Base-by-base conservation (phyloP, 2,329 filamentous ascomycete species). In the Cladosporium halotolerans region DNA sequence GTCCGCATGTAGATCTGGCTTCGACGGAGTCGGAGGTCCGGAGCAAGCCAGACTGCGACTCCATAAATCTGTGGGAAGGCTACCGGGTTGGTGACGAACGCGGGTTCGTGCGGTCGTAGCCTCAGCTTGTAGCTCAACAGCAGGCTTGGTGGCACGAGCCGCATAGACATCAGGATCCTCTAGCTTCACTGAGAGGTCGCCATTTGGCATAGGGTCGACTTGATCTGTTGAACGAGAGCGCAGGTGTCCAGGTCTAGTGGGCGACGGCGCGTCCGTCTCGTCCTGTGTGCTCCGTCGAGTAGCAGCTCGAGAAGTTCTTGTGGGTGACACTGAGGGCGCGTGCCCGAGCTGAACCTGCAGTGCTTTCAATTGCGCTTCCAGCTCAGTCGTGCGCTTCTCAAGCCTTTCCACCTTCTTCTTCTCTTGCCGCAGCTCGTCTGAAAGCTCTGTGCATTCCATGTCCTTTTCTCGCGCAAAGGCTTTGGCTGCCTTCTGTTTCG, bases 391-490 rank as follows among this genome's bases (percentile, higher is more conserved):
- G 61, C 76, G 78, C 55, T 76, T 74, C 65, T 90, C 86, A 73
- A 89, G 82, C 51, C 76, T 70, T 31, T 76, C 72, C 23, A 85
- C 81, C 63, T 80, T 85, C 57, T 79, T 76, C 58, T 85, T 83
- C 65, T 89, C 86, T 55, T 86, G 81, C 55, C 79, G 79, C 34
- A 92, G 76, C 61, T 82, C 80, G 55, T 82, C 79, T 18, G 79
- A 77, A 46, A 91, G 71, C 53, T 86, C 78, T 23, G 80, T 78
- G 18, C 85, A 84, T 67, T 90, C 84, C 14, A 77, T 75, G 63
- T 92, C 88, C 68, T 90, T 91, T 70, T 85, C 81, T 66, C 85
- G 84, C 41, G 88, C 88, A 64, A 85, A 91, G 52, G 83, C 85
- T 70, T 88, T 91, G 54, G 87, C 86, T 57, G 89, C 76, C 65